Percentiles rank a stretch among this genome's conserved stretches.
These are phyloP conservation scores for Cystofilobasidium ferigula DNA, from an alignment of 768 basidiomycete genomes.

Conservation along the genomic window DNA sequence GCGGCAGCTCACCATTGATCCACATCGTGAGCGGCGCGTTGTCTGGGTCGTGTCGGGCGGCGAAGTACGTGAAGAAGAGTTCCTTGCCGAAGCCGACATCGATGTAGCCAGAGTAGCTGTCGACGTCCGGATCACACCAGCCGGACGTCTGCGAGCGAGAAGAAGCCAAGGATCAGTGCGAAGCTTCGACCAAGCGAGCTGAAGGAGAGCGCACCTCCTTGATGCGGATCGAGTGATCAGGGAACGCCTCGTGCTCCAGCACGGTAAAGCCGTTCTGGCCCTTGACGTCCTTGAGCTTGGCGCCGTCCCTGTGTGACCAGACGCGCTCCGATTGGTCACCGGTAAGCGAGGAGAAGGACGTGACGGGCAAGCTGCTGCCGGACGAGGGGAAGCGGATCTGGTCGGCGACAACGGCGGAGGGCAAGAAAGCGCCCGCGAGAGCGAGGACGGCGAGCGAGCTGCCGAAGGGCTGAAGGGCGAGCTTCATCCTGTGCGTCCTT, in stretches of 20 bases:
- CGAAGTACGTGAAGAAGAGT: slow-evolving; percentile 49
- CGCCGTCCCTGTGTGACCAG: background rate
- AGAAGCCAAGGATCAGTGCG: background rate
- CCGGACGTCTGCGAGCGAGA: background rate
- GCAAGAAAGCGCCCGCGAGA: background rate
- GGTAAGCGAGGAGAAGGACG: slow-evolving; percentile 7
- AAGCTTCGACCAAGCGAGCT: too few relatives aligned
- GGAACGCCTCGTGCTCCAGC: slow-evolving; percentile 21
- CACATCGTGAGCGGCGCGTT: slow-evolving; percentile 38
- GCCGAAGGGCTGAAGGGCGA: too few relatives aligned
- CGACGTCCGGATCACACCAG: slow-evolving; percentile 23
- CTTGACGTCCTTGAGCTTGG: slow-evolving; percentile 11
- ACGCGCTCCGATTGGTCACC: background rate
- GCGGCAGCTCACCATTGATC: too few relatives aligned
- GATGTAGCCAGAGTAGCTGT: slow-evolving; percentile 12
- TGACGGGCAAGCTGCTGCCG: background rate
- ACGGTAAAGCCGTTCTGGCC: slow-evolving; percentile 16
- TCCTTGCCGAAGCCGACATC: slow-evolving; percentile 25
- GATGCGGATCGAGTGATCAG: slow-evolving; percentile 17
- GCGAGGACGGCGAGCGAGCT: background rate
- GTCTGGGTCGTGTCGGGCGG: slow-evolving; percentile 46
- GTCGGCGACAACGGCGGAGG: background rate
- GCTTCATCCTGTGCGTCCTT: too few relatives aligned
- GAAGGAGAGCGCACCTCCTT: slow-evolving; percentile 12
- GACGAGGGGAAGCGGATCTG: slow-evolving; percentile 19